A percentile compares a stretch with the other conserved stretches of the same genome.
phyloP scores from a whole-genome alignment of 306 rosid species.

The Sophora flavescens region DNA sequence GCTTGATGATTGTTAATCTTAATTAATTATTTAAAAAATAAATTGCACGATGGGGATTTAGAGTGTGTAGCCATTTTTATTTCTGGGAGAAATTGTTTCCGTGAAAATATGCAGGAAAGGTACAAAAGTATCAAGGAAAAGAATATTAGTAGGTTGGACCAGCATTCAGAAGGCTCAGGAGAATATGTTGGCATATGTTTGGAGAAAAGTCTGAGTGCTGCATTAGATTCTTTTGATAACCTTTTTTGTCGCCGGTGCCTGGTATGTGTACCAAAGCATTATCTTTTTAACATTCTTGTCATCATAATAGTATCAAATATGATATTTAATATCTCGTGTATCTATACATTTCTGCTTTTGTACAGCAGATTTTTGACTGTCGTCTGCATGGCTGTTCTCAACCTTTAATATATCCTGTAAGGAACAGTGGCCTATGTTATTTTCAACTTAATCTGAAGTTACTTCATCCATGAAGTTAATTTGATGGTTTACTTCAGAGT shows the following conservation, averaged over 20 bases:
- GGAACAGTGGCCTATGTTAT: constrained; percentile 45
- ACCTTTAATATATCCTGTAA: constrained; percentile 79
- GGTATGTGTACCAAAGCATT: constrained; percentile 59
- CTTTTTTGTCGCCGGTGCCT: constrained; percentile 97
- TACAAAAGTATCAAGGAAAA: constrained; percentile 71
- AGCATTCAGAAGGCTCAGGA: constrained; percentile 54
- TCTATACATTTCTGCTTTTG: constrained; percentile 52
- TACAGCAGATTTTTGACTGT: constrained; percentile 90
- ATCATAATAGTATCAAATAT: constrained; percentile 25
- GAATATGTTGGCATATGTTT: constrained; percentile 60
- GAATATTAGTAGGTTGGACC: constrained; percentile 52
- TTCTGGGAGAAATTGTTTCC: constrained; percentile 30
- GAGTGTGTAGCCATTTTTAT: constrained; percentile 35
- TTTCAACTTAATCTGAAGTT: constrained; percentile 13
- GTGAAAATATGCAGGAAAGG: constrained; percentile 68
- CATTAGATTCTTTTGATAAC: constrained; percentile 95
- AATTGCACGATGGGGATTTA: constrained; percentile 29
- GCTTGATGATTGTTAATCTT: constrained; percentile 44
- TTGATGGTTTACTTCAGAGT: constrained; percentile 68
- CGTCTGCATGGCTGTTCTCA: constrained; percentile 95
- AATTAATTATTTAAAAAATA: constrained; percentile 15
- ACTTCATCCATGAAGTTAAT: constrained; percentile 46
- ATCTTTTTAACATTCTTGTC: constrained; percentile 38
- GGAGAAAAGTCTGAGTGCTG: constrained; percentile 80
- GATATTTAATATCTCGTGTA: constrained; percentile 16